phyloP scores from a whole-genome alignment of 164 flowering plant genomes.

The Aristolochia fimbriata region DNA sequence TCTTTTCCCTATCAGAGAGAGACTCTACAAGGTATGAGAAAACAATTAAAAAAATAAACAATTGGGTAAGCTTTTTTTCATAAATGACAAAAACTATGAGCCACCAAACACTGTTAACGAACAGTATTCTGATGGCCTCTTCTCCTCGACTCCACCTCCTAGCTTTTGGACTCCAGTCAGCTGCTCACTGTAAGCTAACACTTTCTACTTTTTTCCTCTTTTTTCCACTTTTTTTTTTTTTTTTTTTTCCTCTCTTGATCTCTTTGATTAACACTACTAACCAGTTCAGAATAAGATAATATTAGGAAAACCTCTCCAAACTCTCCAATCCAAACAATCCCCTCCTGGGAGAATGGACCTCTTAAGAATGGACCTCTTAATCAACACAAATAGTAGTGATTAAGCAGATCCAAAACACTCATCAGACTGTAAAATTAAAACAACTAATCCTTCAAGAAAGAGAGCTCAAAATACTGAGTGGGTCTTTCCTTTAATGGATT shows the following conservation, averaged over 20 bases:
- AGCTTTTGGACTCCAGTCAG: slow-evolving; percentile 24
- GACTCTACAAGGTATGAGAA: slow-evolving; percentile 1
- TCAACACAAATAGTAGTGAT: slow-evolving; percentile 12
- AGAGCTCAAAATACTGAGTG: neutral
- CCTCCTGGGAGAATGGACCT: slow-evolving; percentile 16
- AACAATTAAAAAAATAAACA: slow-evolving; percentile 14
- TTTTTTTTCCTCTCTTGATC: slow-evolving; percentile 9
- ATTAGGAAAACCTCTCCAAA: slow-evolving; percentile 2
- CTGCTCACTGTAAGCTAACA: slow-evolving; percentile 22
- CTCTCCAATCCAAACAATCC: neutral
- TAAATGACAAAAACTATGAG: slow-evolving; percentile 8
- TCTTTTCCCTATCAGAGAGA: slow-evolving; percentile 1
- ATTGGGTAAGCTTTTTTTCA: slow-evolving; percentile 6
- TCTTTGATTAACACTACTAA: slow-evolving; percentile 7
- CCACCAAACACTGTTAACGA: slow-evolving; percentile 6
- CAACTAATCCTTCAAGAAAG: neutral
- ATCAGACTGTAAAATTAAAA: slow-evolving; percentile 8
- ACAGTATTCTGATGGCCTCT: slow-evolving; percentile 14
- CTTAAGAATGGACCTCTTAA: slow-evolving; percentile 16
- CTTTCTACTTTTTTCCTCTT: slow-evolving; percentile 5
- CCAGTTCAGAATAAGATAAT: neutral
- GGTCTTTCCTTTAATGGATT: neutral
- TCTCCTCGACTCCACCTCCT: slow-evolving; percentile 7
- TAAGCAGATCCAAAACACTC: slow-evolving; percentile 8
- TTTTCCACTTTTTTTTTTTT: slow-evolving; percentile 5